A percentile compares a stretch with the other conserved stretches of the same genome.
phyloP scores from a whole-genome alignment of 2,329 filamentous ascomycete species.

The Sporothrix sp. region DNA sequence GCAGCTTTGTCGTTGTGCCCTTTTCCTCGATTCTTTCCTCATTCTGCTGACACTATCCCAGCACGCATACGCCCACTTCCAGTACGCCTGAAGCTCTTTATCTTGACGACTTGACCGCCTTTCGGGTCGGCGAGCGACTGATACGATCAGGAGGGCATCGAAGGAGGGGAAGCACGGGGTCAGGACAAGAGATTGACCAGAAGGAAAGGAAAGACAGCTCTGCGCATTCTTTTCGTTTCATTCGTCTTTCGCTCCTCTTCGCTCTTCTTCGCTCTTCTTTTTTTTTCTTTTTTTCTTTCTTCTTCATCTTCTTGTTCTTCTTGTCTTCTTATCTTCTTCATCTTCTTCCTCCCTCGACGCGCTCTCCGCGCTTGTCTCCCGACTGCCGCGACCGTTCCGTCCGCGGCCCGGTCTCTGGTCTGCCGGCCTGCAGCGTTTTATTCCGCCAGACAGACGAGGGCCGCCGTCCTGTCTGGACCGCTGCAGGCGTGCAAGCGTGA shows the following conservation, averaged over 20 bases:
- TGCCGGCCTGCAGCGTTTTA: neutral
- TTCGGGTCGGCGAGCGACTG: too few relatives aligned
- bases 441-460: too few relatives aligned
- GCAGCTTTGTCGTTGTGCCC: too few relatives aligned
- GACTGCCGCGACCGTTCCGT: conserved; percentile 3
- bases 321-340: neutral
- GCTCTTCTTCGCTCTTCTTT: too few relatives aligned
- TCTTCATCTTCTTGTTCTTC: neutral
- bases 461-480: conserved; percentile 4
- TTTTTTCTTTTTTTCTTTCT: neutral
- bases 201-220: neutral
- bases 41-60: too few relatives aligned
- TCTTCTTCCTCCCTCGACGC: neutral
- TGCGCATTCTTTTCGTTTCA: too few relatives aligned
- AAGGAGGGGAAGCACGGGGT: neutral
- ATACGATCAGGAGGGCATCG: conserved; percentile 1
- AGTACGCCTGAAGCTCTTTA: too few relatives aligned
- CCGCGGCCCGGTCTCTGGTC: too few relatives aligned
- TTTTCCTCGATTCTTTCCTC: too few relatives aligned
- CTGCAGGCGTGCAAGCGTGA: conserved; percentile 4
- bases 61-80: too few relatives aligned
- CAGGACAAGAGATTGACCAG: neutral
- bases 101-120: neutral
- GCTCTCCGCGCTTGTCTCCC: neutral
- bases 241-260: too few relatives aligned